Base-by-base conservation (phyloP, 805 yeast genomes). In the Saccharomyces mikatae region DNA sequence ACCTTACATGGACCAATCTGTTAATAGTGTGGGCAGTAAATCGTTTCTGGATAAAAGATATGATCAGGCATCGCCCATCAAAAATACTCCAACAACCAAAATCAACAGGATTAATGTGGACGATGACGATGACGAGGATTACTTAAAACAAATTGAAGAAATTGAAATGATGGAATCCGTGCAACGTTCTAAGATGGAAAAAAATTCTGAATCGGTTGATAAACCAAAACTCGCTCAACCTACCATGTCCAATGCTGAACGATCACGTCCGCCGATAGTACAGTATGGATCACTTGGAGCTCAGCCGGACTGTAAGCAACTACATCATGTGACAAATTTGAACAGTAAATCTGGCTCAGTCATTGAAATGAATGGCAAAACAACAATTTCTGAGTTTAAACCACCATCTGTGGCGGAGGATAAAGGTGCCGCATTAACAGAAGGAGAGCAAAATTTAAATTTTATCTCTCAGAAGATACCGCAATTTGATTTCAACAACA, bases 181-280 rank as follows among this genome's bases (percentile, higher is more conserved):
- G 30, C 67, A 69, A 55, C 61, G 62, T 44, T 85, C 87, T 0
- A 75, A 81, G 46, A 78, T 74, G 50, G 71, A 68, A 41, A 78
- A 61, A 48, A 53, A 53, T 49, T 49, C 62, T 24, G 48, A 55
- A 47, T 21, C 56, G 13, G 56, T 4, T 13, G 17, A 14, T n/a
- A 6, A 31, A 31, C 6, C 36, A 31, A 14, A 31, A 14, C 13
- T 14, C 17, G 36, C 36, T 6, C 3, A 36, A 17, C 10, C 22
- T 8, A 17, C 4, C 17, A 17, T 11, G 5, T 17, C 44, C 17
- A 21, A 36, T 8, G 44, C 4, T 21, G 24, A 17, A 36, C 11
- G 10, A 22, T 2, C 24, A 17, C 24, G 44, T 36, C 11, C 24
- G 9, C 44, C 44, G 4, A 17, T 36, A 36, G 6, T 36, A 17